Base-by-base conservation (phyloP, 768 basidiomycete species). In the Exsudoporus frostii region DNA sequence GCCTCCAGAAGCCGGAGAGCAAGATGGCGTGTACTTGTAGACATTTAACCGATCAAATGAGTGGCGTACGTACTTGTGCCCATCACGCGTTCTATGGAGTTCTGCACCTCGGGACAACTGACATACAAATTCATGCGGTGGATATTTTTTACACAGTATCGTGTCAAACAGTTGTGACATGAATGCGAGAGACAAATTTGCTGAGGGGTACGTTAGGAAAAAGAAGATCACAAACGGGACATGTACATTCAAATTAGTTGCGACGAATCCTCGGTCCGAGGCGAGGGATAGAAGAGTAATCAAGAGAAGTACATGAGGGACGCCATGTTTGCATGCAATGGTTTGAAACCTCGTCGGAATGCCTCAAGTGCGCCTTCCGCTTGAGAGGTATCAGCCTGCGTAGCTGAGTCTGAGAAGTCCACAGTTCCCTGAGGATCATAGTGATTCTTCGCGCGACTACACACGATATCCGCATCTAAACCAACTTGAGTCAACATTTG, bases 381-480 rank as follows among this genome's bases (percentile, higher is more conserved):
- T 50, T 73, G 71, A 1, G 66, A 67, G 1, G 74, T 71, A 55
- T 78, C 77, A 17, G 59, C 62, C 27, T 79, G 74, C 2, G 81
- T 82, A n/a, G 74, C 78, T 0, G 79, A 75, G 13, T 86, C 86
- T 0, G 83, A 81, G 54, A 86, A 76, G 58, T 85, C 80, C 0
- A 88, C 57, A 7, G 71, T 65, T n/a, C 73, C 73, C 19, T 76
- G 71, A 1, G 90, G 88, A 52, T 85, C 81, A 59, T 87, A 91
- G 59, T 92, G 89, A 60, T 90, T 88, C 71, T 87, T 90, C 0
- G 89, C 86, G 4, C 90, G 80, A 1, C 86, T 76, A 64, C 90
- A 92, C 19, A 83, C 77, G 22, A 85, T 87, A 63, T 90, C 86
- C 8, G 88, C 88, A 64, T 90, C 88, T 90, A 55, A 27, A 36